A percentile compares a stretch with the other conserved stretches of the same genome.
Conservation (phyloP, 2,329 filamentous ascomycete species). For the Tolypocladium endophyticum region DNA sequence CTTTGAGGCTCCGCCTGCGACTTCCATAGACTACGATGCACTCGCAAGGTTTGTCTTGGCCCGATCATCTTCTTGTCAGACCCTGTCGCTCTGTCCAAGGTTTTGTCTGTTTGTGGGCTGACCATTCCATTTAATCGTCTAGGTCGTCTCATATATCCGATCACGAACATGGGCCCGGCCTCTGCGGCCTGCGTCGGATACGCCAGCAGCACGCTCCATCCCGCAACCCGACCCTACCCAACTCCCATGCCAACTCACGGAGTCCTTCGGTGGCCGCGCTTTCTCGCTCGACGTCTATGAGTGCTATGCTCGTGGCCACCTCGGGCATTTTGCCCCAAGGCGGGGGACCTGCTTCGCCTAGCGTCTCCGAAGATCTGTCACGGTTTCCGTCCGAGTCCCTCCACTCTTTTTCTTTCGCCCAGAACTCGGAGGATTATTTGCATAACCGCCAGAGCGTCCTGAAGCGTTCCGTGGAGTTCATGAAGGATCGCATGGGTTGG, state of each 20-base stretch:
- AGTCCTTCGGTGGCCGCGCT: constrained; percentile 44
- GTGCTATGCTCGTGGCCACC: constrained; percentile 51
- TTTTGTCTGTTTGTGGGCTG: constrained; percentile 9
- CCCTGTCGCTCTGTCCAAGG: not conserved
- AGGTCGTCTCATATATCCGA: constrained; percentile 77
- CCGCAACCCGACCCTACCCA: constrained; percentile 53
- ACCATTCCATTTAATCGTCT: constrained; percentile 13
- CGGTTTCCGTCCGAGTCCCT: constrained; percentile 92
- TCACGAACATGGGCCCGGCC: constrained; percentile 77
- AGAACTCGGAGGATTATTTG: constrained; percentile 85
- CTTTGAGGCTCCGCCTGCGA: constrained; percentile 58
- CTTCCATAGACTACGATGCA: constrained; percentile 52
- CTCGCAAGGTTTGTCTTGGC: constrained; percentile 53
- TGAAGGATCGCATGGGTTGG: constrained; percentile 86
- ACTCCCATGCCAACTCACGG: constrained; percentile 51
- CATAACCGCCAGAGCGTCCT: constrained; percentile 88
- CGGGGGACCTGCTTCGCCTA: constrained; percentile 60
- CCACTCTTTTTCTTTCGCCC: constrained; percentile 96
- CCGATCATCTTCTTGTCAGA: not conserved
- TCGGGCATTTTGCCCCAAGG: constrained; percentile 42
- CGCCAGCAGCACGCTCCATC: constrained; percentile 65
- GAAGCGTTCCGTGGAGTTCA: constrained; percentile 91
- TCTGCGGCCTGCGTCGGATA: constrained; percentile 84
- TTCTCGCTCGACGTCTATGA: constrained; percentile 64
- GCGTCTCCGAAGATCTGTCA: constrained; percentile 77